A percentile compares a stretch with the other conserved stretches of the same genome.
Evolutionary conservation across 495 filamentous ascomycete genomes (phyloP).

Genomic region (Acidiella bohemica): DNA sequence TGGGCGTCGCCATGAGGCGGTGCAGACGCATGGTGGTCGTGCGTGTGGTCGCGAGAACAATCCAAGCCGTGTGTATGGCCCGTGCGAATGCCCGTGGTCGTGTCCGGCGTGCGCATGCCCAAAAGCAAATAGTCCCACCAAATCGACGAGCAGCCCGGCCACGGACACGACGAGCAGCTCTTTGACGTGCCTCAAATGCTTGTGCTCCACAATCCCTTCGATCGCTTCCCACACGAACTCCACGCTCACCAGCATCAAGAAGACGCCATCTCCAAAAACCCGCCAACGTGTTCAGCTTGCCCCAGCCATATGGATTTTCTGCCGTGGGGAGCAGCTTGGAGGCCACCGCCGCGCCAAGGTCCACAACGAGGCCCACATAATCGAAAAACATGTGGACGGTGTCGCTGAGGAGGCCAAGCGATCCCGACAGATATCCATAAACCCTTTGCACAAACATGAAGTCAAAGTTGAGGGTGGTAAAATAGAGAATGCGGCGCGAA

Average conservation of each 20-base stretch:
- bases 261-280: constrained; percentile 93
- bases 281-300: constrained; percentile 90
- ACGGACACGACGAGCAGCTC: constrained; percentile 81
- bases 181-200: constrained; percentile 65
- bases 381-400: constrained; percentile 99
- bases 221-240: constrained; percentile 95
- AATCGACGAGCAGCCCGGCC: constrained; percentile 76
- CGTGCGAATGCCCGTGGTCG: constrained; percentile 17
- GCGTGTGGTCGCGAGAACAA: constrained; percentile 25
- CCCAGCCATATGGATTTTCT: constrained; percentile 86
- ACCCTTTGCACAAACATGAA: constrained; percentile 95
- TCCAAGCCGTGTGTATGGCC: constrained; percentile 30
- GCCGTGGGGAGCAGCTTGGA: constrained; percentile 89
- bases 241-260: constrained; percentile 88
- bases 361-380: constrained; percentile 81
- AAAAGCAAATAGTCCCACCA: constrained; percentile 84
- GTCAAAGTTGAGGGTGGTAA: constrained; percentile 87
- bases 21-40: constrained; percentile 17
- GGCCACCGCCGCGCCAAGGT: constrained; percentile 88
- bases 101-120: constrained; percentile 49
- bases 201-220: constrained; percentile 68
- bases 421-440: constrained; percentile 86
- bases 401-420: constrained; percentile 84
- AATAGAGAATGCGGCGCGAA: constrained; percentile 92
- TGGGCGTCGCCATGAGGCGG: constrained; percentile 23